Evolutionary conservation across 805 yeast species (phyloP), one percentile per base, ranked within the genome.

Genomic region (Saturnispora galanensis): DNA sequence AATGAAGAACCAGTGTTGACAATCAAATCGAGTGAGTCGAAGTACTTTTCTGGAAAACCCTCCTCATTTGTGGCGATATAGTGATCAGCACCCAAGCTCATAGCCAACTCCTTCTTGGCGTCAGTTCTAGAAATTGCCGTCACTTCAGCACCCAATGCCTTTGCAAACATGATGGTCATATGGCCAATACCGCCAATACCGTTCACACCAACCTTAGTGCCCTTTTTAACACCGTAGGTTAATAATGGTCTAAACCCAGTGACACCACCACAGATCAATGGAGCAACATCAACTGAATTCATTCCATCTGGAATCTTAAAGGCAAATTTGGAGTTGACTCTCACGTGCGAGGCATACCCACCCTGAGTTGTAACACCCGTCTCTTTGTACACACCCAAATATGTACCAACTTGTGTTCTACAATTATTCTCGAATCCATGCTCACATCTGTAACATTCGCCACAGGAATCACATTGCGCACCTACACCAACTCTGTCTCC

Each of bases 121-220:
- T 60, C 55, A 15, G 69, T 59, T 61, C 82, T 66, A 13, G 81
- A 76, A 53, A 77, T 67, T 3, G 78, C 81, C 41, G 70, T 66
- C 28, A 77, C 81, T 49, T 75, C 70, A 29, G 80, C 79, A 43
- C 81, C 82, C 56, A 77, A 56, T 6, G 81, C 81, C 50, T 73
- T 70, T 34, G 81, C 78, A 47, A 77, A 70, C 55, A 66, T 58
- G 35, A 68, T 56, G n/a, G 71, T 69, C 66, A 68, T 62, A 52
- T 68, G 72, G 16, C 74, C 74, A 54, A 69, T 64, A 28, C 74
- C 74, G 49, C 74, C 74, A 46, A 69, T 61, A 47, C 73, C 74
- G 47, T 60, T 53, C 48, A 77, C 65, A 52, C 77, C 81, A 40
- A 75, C 75, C 42, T 63, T 68, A 49, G 66, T 67, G 42, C 76